Evolutionary conservation across 1,139 yeast genomes (phyloP).

Genomic region (Yamadazyma conglobata): DNA sequence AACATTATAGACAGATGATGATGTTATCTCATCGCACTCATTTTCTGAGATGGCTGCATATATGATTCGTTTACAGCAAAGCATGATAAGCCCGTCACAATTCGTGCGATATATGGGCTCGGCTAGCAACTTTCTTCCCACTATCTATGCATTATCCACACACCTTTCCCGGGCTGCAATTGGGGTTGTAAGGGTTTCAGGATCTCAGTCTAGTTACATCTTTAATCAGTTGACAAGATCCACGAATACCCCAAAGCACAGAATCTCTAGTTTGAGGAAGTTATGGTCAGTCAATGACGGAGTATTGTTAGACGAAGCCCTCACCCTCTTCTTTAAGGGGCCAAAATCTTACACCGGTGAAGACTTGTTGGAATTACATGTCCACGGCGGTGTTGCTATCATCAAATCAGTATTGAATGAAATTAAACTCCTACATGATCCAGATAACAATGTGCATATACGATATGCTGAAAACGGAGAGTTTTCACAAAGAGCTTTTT

Average conservation of each 20-base stretch:
- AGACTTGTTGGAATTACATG: conserved; percentile 78
- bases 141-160: conserved; percentile 89
- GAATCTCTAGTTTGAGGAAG: conserved; percentile 56
- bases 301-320: conserved; percentile 67
- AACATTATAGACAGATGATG: no score
- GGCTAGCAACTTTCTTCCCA: no score
- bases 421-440: conserved; percentile 50
- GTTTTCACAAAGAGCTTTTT: conserved; percentile 78
- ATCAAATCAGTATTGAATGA: conserved; percentile 65
- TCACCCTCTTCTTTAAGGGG: conserved; percentile 62
- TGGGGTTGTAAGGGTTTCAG: conserved; percentile 81
- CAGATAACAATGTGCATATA: conserved; percentile 39
- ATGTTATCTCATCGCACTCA: no score
- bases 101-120: no score
- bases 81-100: no score
- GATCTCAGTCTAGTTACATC: conserved; percentile 53
- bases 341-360: conserved; percentile 95
- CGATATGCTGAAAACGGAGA: conserved; percentile 93
- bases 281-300: conserved; percentile 40
- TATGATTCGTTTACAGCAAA: no score
- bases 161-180: conserved; percentile 80
- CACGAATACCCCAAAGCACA: conserved; percentile 38
- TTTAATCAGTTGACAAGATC: conserved; percentile 45
- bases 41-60: no score
- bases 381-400: conserved; percentile 93